A percentile compares a stretch with the other conserved stretches of the same genome.
Evolutionary conservation across 768 basidiomycete genomes (phyloP).

Genomic region (Serendipita vermifera): DNA sequence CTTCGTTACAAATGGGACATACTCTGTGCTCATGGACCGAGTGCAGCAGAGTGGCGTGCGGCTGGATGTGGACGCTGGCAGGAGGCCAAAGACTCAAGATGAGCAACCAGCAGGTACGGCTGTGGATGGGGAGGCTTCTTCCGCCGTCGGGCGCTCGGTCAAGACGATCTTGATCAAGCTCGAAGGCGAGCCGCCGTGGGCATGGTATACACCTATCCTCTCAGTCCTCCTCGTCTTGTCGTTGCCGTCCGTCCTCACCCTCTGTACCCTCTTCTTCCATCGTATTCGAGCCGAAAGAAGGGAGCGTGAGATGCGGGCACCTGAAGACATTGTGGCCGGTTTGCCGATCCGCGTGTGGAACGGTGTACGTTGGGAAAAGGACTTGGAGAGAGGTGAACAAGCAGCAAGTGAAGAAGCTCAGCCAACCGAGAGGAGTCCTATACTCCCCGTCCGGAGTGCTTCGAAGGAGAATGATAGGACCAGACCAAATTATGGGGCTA

Average conservation of each 20-base stretch:
- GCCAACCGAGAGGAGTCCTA: background rate
- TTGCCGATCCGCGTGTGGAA: slow-evolving; percentile 80
- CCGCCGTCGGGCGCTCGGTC: background rate
- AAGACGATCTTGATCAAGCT: slow-evolving; percentile 19
- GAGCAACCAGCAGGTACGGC: background rate
- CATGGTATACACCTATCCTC: slow-evolving; percentile 85
- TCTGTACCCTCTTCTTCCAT: slow-evolving; percentile 79
- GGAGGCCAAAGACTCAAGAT: background rate
- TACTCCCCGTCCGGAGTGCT: background rate
- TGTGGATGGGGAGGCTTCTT: background rate
- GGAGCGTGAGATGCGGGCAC: slow-evolving; percentile 46
- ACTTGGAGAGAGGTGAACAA: slow-evolving; percentile 20
- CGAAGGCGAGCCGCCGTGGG: slow-evolving; percentile 41
- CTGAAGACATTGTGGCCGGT: slow-evolving; percentile 61
- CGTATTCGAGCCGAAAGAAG: slow-evolving; percentile 73
- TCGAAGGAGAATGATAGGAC: slow-evolving; percentile 9
- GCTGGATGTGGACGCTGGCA: background rate
- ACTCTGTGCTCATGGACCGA: background rate
- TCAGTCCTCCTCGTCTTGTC: slow-evolving; percentile 81
- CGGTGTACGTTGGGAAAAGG: slow-evolving; percentile 67
- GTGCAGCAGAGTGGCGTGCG: background rate
- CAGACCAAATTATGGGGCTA: background rate
- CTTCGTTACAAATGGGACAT: background rate
- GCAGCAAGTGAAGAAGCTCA: background rate
- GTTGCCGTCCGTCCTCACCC: slow-evolving; percentile 79